Evolutionary conservation across 345 rosid species (phyloP), one percentile per base, ranked within the genome.

Genomic region (Brassica juncea): DNA sequence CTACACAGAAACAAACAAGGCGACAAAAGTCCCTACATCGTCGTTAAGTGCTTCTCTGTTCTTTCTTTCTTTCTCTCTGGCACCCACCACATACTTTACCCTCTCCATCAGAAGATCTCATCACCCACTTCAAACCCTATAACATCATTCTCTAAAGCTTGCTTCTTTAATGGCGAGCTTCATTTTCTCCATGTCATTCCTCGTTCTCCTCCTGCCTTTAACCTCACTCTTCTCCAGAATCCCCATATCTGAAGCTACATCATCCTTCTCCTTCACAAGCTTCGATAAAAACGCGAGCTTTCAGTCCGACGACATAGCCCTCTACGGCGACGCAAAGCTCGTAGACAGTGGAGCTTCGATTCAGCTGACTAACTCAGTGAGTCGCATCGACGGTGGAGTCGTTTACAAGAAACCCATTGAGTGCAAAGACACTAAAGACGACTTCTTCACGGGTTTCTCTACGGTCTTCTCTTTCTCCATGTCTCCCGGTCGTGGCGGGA

Each of bases 151-250:
- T 52, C 58, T n/a, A 27, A 71, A 75, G 60, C 80, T 16, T 19
- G 35, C 27, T 77, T 66, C 86, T 37, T 34, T 85, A 55, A 94
- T 92, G 97, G 89, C 92, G 52, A 70, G 49, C n/a, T 64, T 75
- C 35, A 12, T 47, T 21, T 71, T 86, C 79, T 84, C 81, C 84
- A 63, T 32, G 55, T 71, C 78, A 80, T 15, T 76, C 25, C 73
- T 28, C 84, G 25, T 89, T 67, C 74, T 73, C 8, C 27, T 74
- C 44, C 32, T 88, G 4, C 2, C 59, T 16, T 15, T 15, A 54
- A 15, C 25, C 3, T 54, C 23, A 15, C 52, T 84, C 78, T 74
- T 79, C 83, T 74, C 85, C 68, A 69, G 42, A 62, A 25, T 82
- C 72, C 63, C 84, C 4, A 37, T 68, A 12, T 90, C 92, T 0